Evolutionary conservation across 2,329 filamentous ascomycete genomes (phyloP).

Genomic region (Xylaria sp.): DNA sequence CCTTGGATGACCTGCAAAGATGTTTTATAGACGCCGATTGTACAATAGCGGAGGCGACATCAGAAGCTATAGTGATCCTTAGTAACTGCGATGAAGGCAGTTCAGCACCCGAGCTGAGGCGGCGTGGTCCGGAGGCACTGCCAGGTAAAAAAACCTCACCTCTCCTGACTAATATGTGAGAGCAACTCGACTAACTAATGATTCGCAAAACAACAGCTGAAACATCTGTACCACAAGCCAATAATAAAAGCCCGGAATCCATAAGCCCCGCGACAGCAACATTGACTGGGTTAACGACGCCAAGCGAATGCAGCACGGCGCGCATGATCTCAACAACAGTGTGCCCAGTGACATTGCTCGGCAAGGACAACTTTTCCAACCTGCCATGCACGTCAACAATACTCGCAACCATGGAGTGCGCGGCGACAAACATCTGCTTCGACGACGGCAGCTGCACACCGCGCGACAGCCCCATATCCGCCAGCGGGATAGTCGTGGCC

Average conservation of each 20-base stretch:
- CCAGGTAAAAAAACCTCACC: conserved; percentile 41
- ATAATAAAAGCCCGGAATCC: conserved; percentile 4
- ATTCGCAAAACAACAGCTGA: conserved; percentile 1
- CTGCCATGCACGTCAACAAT: conserved; percentile 48
- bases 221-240: conserved; percentile 20
- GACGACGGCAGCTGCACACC: conserved; percentile 55
- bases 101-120: conserved; percentile 41
- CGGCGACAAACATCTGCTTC: conserved; percentile 55
- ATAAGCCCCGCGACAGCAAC: conserved; percentile 25
- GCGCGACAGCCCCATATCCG: conserved; percentile 54
- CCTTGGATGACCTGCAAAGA: conserved; percentile 51
- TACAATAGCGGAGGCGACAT: conserved; percentile 50
- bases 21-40: conserved; percentile 55
- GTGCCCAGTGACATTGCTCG: conserved; percentile 18
- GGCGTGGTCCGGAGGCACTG: conserved; percentile 40
- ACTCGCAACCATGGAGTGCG: conserved; percentile 43
- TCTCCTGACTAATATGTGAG: too few relatives aligned
- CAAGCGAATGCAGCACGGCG: conserved; percentile 20
- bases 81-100: conserved; percentile 47
- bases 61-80: conserved; percentile 52
- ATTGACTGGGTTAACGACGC: conserved; percentile 20
- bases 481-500: conserved; percentile 60
- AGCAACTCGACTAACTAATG: neutral
- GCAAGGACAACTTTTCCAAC: conserved; percentile 26
- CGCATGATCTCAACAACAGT: conserved; percentile 25